Conservation (phyloP, 441 rosid species). For the Macaranga tanarius region DNA sequence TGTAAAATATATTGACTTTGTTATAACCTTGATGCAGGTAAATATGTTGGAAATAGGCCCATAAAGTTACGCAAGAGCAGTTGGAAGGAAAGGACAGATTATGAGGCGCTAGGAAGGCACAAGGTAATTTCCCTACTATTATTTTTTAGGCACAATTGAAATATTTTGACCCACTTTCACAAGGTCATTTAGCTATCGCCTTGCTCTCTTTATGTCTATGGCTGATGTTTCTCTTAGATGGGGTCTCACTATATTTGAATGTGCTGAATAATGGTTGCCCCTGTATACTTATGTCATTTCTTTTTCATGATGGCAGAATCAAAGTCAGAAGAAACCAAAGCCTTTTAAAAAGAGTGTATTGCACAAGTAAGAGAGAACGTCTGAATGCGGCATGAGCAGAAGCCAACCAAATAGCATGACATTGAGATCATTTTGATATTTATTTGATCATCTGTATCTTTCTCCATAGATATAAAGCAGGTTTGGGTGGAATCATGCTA, state of each 20-base stretch:
- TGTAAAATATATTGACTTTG: neutral
- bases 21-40: conserved; percentile 47
- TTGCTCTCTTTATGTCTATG: neutral
- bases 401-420: neutral
- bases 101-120: conserved; percentile 62
- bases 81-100: conserved; percentile 91
- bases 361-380: conserved; percentile 56
- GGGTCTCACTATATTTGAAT: neutral
- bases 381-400: neutral
- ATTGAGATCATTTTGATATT: neutral
- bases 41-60: conserved; percentile 94
- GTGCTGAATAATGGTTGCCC: neutral
- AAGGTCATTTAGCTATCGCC: no score
- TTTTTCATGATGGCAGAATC: conserved; percentile 45
- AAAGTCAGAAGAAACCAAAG: conserved; percentile 67
- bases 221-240: neutral
- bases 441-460: no score
- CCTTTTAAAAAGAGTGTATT: conserved; percentile 66
- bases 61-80: conserved; percentile 92
- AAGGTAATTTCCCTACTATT: conserved; percentile 42
- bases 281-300: neutral
- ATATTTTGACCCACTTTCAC: no score
- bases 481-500: neutral
- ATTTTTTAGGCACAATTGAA: neutral
- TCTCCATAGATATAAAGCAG: neutral